These are phyloP conservation scores for Myxozyma geophila DNA, from an alignment of 805 yeast genomes.

Conservation along the genomic window DNA sequence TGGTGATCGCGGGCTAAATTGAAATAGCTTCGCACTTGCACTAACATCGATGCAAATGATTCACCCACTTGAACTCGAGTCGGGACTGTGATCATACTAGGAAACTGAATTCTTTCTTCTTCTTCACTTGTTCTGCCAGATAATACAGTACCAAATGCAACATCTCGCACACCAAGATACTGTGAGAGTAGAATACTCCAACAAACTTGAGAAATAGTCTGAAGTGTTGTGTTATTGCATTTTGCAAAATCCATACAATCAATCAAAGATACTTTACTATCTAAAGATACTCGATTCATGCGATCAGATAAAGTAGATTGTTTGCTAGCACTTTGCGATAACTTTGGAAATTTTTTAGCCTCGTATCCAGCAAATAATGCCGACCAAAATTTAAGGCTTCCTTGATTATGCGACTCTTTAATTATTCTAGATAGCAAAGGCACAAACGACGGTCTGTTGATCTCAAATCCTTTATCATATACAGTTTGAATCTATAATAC, in stretches of 20 bases:
- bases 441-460: slow-evolving; percentile 15
- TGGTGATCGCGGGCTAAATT: slow-evolving; percentile 17
- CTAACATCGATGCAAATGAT: slow-evolving; percentile 20
- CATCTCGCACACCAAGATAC: slow-evolving; percentile 23
- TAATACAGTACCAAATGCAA: slow-evolving; percentile 37
- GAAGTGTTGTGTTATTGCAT: slow-evolving; percentile 20
- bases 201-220: slow-evolving; percentile 29
- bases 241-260: slow-evolving; percentile 10
- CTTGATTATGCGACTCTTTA: background rate
- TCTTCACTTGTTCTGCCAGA: slow-evolving; percentile 35
- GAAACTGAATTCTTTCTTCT: slow-evolving; percentile 33
- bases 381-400: slow-evolving; percentile 19
- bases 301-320: background rate
- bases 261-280: slow-evolving; percentile 4
- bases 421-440: slow-evolving; percentile 11
- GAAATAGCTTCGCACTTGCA: slow-evolving; percentile 6
- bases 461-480: background rate
- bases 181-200: slow-evolving; percentile 30
- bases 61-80: slow-evolving; percentile 9
- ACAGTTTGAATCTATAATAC: slow-evolving; percentile 1
- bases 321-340: background rate
- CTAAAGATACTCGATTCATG: slow-evolving; percentile 1
- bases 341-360: slow-evolving; percentile 6
- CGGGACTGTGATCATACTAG: slow-evolving; percentile 36
- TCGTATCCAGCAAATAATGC: background rate